Evolutionary conservation across 805 yeast species (phyloP).

Genomic region (Yamadazyma scolyti): DNA sequence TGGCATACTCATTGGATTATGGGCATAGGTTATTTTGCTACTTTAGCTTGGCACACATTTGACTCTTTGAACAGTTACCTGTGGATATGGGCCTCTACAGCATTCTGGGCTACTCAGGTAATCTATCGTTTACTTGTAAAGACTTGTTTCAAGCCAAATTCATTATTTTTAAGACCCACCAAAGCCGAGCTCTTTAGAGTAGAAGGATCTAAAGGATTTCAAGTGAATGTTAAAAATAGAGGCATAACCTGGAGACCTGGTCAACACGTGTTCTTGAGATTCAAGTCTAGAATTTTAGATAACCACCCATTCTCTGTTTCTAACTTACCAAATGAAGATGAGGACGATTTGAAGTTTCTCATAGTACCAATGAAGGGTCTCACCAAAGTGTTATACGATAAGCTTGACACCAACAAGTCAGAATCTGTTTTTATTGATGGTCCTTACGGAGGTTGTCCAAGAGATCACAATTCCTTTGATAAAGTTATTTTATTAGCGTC

Average conservation of each 20-base stretch:
- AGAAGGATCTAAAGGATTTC: slow-evolving; percentile 20
- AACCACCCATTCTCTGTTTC: slow-evolving; percentile 57
- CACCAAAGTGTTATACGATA: slow-evolving; percentile 32
- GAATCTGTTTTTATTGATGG: slow-evolving; percentile 47
- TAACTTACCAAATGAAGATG: slow-evolving; percentile 19
- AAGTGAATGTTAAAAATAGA: slow-evolving; percentile 32
- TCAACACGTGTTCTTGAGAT: slow-evolving; percentile 51
- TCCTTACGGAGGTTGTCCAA: slow-evolving; percentile 52
- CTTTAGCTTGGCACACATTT: slow-evolving; percentile 44
- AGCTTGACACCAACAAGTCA: slow-evolving; percentile 24
- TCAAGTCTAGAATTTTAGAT: slow-evolving; percentile 40
- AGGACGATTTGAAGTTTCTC: slow-evolving; percentile 37
- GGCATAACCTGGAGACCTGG: slow-evolving; percentile 48
- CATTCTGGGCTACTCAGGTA: slow-evolving; percentile 48
- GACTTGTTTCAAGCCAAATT: slow-evolving; percentile 43
- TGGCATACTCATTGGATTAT: slow-evolving; percentile 51
- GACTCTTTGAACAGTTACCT: slow-evolving; percentile 30
- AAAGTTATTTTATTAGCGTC: slow-evolving; percentile 39
- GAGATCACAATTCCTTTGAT: slow-evolving; percentile 45
- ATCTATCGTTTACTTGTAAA: slow-evolving; percentile 44
- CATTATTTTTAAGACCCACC: slow-evolving; percentile 36
- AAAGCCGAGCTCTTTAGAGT: slow-evolving; percentile 26
- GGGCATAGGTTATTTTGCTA: slow-evolving; percentile 46
- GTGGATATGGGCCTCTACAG: slow-evolving; percentile 49
- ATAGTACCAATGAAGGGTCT: slow-evolving; percentile 46